Percentiles rank a stretch among this genome's conserved stretches.
These are phyloP conservation scores for Andrographis paniculata DNA, from an alignment of 305 asterid species.

Conservation along the genomic window DNA sequence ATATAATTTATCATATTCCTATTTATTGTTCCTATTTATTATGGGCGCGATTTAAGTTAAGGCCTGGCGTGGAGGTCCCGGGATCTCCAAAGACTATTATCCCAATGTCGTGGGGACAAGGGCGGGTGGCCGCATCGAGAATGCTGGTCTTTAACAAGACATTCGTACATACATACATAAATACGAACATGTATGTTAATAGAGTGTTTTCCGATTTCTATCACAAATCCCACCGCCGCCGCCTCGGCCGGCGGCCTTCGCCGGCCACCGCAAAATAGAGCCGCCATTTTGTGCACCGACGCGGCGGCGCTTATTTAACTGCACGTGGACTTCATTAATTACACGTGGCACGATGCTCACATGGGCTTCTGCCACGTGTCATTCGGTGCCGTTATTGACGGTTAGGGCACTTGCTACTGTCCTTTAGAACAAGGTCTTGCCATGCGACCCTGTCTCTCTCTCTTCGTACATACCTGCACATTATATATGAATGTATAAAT, in stretches of 20 bases:
- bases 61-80: not conserved
- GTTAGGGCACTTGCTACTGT: constrained; percentile 21
- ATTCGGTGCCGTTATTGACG: constrained; percentile 36
- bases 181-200: too few relatives aligned
- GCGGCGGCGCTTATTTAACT: too few relatives aligned
- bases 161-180: too few relatives aligned
- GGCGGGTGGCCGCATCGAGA: constrained; percentile 18
- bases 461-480: not conserved
- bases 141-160: constrained; percentile 32
- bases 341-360: constrained; percentile 21
- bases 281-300: too few relatives aligned
- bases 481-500: too few relatives aligned
- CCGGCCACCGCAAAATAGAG: too few relatives aligned
- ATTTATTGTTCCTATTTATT: too few relatives aligned
- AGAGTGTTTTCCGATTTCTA: too few relatives aligned
- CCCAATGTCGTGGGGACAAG: constrained; percentile 30
- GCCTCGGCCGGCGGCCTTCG: constrained; percentile 2
- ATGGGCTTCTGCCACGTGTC: constrained; percentile 33
- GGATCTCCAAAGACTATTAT: not conserved
- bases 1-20: too few relatives aligned
- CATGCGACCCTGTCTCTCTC: constrained; percentile 21
- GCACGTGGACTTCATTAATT: too few relatives aligned
- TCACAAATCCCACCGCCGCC: constrained; percentile 22
- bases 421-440: constrained; percentile 18
- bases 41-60: too few relatives aligned